Base-by-base conservation (phyloP, 1,139 yeast genomes). In the Sugiyamaella castrensis region DNA sequence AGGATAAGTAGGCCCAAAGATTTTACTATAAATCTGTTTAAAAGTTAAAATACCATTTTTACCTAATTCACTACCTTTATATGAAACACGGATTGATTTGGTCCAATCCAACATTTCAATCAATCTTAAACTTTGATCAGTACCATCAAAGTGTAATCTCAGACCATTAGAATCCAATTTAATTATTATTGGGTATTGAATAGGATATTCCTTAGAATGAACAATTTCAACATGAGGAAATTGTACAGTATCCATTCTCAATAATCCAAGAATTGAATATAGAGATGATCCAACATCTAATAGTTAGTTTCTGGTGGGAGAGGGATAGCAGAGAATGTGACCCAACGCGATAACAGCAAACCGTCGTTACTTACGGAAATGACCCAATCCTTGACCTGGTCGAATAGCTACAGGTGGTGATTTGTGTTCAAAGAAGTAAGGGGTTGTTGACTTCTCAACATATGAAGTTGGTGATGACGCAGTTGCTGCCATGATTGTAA, bases 1-100 rank as follows among this genome's bases (percentile, higher is more conserved):
- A 3, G 69, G 67, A 43, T 64, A 64, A 4, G 69, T 63, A 1
- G 69, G 69, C 1, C 69, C 69, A 51, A 65, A 63, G n/a, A 57
- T 51, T 49, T 62, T 61, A 48, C 55, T 54, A 48, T 65, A 65
- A 16, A 65, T 56, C 32, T 55, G 58, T 12, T 59, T 54, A 49
- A 64, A 65, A 11, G 58, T 51, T 15, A 55, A 51, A 2, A 54
- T 12, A 3, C 59, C 59, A 16, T 57, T 57, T 51, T 33, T 43
- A 44, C 52, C 63, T 11, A 63, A 47, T 24, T 63, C 66, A n/a
- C 54, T 50, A 27, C 58, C 58, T 44, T 63, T 63, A 50, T 63
- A 63, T n/a, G 43, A 30, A 30, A 59, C 40, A 30, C 53, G 50
- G 8, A 31, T 34, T 30, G 33, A 31, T 30, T 55, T 54, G 30